Percentiles rank a stretch among this genome's conserved stretches.
Conservation (phyloP, 2,329 filamentous ascomycete species). For the Stromatinia cepivora region DNA sequence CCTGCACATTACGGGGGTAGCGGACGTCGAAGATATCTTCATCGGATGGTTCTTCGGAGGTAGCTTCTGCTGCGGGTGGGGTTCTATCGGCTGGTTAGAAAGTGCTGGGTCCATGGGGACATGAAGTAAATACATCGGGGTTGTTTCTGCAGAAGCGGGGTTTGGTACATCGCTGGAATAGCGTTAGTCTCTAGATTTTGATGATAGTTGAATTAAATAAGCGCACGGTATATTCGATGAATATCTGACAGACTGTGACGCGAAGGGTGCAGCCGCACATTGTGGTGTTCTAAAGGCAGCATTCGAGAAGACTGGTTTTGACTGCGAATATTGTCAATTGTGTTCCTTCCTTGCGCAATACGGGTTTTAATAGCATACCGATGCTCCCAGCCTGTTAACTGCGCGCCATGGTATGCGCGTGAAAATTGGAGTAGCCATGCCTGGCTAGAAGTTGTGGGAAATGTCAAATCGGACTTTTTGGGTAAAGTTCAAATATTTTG, state of each 20-base stretch:
- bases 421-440: slow-evolving; percentile 34
- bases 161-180: slow-evolving; percentile 7
- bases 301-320: slow-evolving; percentile 26
- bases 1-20: slow-evolving; percentile 77
- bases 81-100: slow-evolving; percentile 21
- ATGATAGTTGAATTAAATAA: no score
- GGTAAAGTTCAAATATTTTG: slow-evolving; percentile 20
- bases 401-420: slow-evolving; percentile 35
- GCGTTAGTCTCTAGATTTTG: not conserved
- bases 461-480: slow-evolving; percentile 1
- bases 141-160: not conserved
- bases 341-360: not conserved
- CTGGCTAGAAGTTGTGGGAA: slow-evolving; percentile 20
- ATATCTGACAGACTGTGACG: slow-evolving; percentile 6
- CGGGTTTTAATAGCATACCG: slow-evolving; percentile 21
- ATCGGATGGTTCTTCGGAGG: not conserved
- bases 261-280: slow-evolving; percentile 11
- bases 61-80: slow-evolving; percentile 5
- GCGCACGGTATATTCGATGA: slow-evolving; percentile 16
- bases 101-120: not conserved
- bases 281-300: slow-evolving; percentile 15
- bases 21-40: slow-evolving; percentile 45
- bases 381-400: slow-evolving; percentile 26
- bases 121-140: slow-evolving; percentile 13
- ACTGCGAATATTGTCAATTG: slow-evolving; percentile 25